Base-by-base conservation (phyloP, 306 rosid species). In the Glycine soja region DNA sequence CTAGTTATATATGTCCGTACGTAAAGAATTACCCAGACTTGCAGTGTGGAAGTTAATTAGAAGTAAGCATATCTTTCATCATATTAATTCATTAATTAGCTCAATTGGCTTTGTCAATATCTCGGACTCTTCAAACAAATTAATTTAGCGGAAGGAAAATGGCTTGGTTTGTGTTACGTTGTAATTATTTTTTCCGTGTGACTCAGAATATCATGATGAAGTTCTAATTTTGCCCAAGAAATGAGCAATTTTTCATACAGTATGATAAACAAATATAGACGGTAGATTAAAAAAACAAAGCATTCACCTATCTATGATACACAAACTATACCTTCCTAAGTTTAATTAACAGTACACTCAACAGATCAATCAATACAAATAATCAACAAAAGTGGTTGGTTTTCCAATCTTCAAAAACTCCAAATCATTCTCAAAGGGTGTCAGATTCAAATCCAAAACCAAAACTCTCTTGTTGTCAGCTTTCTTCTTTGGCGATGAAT, bases 341-440 rank as follows among this genome's bases (percentile, higher is more conserved):
- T 73, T 8, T 18, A 14, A 79, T 30, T 30, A 40, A 70, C 61
- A 62, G 34, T 24, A 24, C n/a, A 47, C 7, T 57, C n/a, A 78
- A 5, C 12, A 11, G 5, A 47, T 89, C 72, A 89, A 38, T 88
- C 78, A 90, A 38, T 73, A 85, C 68, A 82, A 87, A 74, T 83
- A 92, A 82, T 88, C 90, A 70, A 90, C 85, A 70, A 90, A 82
- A 70, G 87, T 36, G 36, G 88, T 72, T 36, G 86, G 4, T 24
- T 83, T 89, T 64, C 86, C 90, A 15, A 95, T 88, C 88, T 87
- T 90, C 62, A 90, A 83, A 84, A 90, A 12, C 87, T 89, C 81
- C 86, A 91, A 82, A 56, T 93, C 91, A 81, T 95, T 95, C 93
- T 95, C 98, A 4, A 89, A 87, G 1, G 99, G 99, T 46, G 99